Evolutionary conservation across 257 asterid species (phyloP), one percentile per base, ranked within the genome.

Genomic region (Pogostemon cablin): DNA sequence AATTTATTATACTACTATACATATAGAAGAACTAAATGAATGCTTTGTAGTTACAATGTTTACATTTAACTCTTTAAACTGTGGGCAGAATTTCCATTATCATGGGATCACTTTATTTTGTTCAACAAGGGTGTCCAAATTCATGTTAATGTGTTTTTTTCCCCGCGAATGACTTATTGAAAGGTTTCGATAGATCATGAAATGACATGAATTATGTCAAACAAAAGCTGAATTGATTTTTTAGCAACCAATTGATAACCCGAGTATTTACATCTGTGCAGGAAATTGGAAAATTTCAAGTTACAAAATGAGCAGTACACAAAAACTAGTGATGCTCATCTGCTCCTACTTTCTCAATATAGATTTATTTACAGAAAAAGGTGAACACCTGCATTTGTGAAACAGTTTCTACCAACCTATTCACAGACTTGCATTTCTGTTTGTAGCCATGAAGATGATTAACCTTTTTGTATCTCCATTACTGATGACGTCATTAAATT

Each of bases 401-500:
- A 40, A 47, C 20, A 54, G 17, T 25, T 43, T 17, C 60, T 32
- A 65, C 20, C 52, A 50, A 25, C 60, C 61, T 41, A 7, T 65
- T 42, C 58, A 77, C 54, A 7, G 58, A 65, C 70, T 17, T 66
- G 66, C 43, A 42, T 48, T 57, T 64, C 37, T 65, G 25, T 65
- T 59, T 77, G 77, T 71, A 71, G 77, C 65, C 60, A 34, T 62
- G 75, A 52, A 48, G 68, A 64, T 47, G 77, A 75, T 20, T 9
- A 67, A 47, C 59, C 69, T 71, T 43, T 52, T 7, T 66, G 40
- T 65, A 54, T 77, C 48, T 12, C 60, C 43, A 20, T 67, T 42
- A 47, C 47, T 47, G 55, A 56, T 56, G 8, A 42, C 68, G 52
- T 15, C 41, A 39, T 76, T 69, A 15, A 10, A 38, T 73, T 61